Conservation (phyloP, 441 rosid species). For the Geranium incanum region DNA sequence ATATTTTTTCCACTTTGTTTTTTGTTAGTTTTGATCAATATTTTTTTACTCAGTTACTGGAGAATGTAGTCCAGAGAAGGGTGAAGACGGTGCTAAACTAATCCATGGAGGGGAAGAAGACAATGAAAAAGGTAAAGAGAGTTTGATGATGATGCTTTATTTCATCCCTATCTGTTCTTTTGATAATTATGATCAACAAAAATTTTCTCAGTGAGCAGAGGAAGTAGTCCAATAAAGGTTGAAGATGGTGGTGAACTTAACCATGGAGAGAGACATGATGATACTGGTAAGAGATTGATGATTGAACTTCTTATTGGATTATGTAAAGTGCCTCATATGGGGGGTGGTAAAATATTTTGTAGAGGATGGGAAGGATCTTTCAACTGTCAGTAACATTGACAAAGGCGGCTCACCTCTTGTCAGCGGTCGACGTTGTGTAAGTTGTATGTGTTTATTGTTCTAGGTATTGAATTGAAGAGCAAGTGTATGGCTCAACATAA, state of each 20-base stretch:
- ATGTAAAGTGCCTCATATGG: conserved; percentile 27
- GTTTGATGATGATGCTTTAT: conserved; percentile 7
- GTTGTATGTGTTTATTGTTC: conserved; percentile 98
- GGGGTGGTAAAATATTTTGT: conserved; percentile 23
- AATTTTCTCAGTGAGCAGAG: conserved; percentile 42
- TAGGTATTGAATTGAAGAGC: conserved; percentile 33
- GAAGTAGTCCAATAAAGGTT: conserved; percentile 38
- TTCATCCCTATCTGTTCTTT: conserved; percentile 3
- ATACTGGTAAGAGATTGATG: conserved; percentile 33
- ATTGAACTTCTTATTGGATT: conserved; percentile 22
- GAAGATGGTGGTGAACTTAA: conserved; percentile 30
- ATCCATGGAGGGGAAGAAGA: conserved; percentile 2
- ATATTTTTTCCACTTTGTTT: background rate
- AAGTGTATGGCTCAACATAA: conserved; percentile 46
- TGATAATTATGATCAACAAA: conserved; percentile 19
- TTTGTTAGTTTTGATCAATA: background rate
- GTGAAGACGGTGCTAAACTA: conserved; percentile 1
- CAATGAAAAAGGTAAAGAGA: background rate
- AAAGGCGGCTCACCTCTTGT: conserved; percentile 29
- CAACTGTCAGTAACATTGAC: conserved; percentile 36
- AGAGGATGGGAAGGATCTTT: conserved; percentile 39
- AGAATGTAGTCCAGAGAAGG: conserved; percentile 11
- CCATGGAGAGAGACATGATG: conserved; percentile 32
- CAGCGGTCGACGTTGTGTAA: conserved; percentile 95
- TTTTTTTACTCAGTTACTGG: background rate